Conservation (phyloP, 306 rosid genomes). For the Cicer bijugum region DNA sequence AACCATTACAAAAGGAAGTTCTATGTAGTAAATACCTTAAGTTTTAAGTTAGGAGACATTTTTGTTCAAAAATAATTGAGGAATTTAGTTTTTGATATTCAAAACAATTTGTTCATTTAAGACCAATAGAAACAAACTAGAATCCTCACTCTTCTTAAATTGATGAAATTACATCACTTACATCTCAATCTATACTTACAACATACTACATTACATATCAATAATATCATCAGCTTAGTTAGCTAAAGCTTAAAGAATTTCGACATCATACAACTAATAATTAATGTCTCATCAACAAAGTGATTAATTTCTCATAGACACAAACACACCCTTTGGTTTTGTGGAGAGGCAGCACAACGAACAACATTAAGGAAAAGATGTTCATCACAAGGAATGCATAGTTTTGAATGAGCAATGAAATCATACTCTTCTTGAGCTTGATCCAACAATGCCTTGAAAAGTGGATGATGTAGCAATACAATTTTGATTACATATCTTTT, state of each 20-base stretch:
- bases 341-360: slow-evolving; percentile 63
- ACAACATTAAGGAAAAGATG: slow-evolving; percentile 68
- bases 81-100: too few relatives aligned
- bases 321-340: slow-evolving; percentile 43
- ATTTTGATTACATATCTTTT: slow-evolving; percentile 81
- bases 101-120: background rate
- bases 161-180: slow-evolving; percentile 45
- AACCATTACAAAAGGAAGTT: too few relatives aligned
- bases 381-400: slow-evolving; percentile 87
- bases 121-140: slow-evolving; percentile 31
- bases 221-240: slow-evolving; percentile 36
- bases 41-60: too few relatives aligned
- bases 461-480: slow-evolving; percentile 73
- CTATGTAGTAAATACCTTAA: too few relatives aligned
- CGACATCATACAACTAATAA: slow-evolving; percentile 17
- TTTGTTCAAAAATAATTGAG: too few relatives aligned
- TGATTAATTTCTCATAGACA: slow-evolving; percentile 43
- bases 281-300: slow-evolving; percentile 34
- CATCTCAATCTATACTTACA: slow-evolving; percentile 46
- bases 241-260: slow-evolving; percentile 37
- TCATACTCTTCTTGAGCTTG: slow-evolving; percentile 85
- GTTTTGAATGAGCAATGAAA: slow-evolving; percentile 65
- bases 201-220: slow-evolving; percentile 38
- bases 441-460: slow-evolving; percentile 82
- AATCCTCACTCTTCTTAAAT: slow-evolving; percentile 29